Conservation (phyloP, 495 filamentous ascomycete species). For the Podospora pseudopauciseta region DNA sequence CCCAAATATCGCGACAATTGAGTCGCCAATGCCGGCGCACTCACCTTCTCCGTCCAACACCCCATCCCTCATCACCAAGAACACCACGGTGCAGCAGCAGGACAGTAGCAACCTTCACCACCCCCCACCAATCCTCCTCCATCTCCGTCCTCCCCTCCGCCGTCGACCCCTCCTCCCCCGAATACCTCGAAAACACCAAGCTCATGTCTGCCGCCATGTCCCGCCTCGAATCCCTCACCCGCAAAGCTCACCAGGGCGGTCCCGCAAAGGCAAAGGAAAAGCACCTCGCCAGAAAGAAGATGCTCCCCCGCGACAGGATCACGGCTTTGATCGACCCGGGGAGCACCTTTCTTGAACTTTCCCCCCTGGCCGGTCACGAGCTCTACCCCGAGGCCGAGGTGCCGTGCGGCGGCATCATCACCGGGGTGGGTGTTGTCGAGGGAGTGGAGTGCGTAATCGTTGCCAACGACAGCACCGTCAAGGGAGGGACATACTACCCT, state of each 20-base stretch:
- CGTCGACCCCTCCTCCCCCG: constrained; percentile 71
- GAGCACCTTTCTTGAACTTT: constrained; percentile 87
- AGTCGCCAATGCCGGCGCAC: constrained; percentile 33
- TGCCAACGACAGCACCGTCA: constrained; percentile 96
- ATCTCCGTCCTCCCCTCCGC: constrained; percentile 73
- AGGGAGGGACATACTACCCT: constrained; percentile 98
- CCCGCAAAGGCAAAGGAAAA: constrained; percentile 82
- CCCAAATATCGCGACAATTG: constrained; percentile 40
- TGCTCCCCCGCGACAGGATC: constrained; percentile 88
- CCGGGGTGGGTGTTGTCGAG: constrained; percentile 84
- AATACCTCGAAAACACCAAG: constrained; percentile 76
- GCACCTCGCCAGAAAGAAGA: constrained; percentile 83
- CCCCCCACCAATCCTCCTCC: constrained; percentile 64
- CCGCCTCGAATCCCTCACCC: constrained; percentile 64
- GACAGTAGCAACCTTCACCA: constrained; percentile 57
- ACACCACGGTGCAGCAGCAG: constrained; percentile 24
- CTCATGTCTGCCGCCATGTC: constrained; percentile 72
- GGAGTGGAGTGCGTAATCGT: constrained; percentile 93
- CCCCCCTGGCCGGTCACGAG: constrained; percentile 78
- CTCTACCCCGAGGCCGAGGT: constrained; percentile 74
- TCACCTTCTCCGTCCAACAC: constrained; percentile 8
- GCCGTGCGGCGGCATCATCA: constrained; percentile 82
- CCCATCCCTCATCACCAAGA: constrained; percentile 12
- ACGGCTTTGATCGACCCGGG: constrained; percentile 85
- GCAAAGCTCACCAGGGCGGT: constrained; percentile 69